A percentile compares a stretch with the other conserved stretches of the same genome.
Conservation (phyloP, 306 rosid genomes). For the Medicago ruthenica region DNA sequence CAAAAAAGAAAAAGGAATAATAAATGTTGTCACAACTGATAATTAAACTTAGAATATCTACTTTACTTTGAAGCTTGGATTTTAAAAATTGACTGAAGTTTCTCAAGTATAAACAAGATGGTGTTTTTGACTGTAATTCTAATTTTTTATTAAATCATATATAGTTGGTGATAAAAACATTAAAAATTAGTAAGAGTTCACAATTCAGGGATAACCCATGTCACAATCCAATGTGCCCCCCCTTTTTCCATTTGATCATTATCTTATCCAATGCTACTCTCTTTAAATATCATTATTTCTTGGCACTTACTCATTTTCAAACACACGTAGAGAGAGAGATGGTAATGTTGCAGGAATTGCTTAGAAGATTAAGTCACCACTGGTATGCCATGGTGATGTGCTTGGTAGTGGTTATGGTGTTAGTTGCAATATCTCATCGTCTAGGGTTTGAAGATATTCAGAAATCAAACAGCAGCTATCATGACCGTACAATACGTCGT, state of each 20-base stretch:
- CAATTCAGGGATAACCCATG: background rate
- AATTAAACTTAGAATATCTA: too few relatives aligned
- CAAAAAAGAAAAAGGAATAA: too few relatives aligned
- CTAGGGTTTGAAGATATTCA: background rate
- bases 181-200: background rate
- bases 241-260: background rate
- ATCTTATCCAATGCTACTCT: background rate
- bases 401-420: conserved; percentile 9
- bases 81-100: too few relatives aligned
- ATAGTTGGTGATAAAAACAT: background rate
- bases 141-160: background rate
- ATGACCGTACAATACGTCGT: conserved; percentile 29
- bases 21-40: too few relatives aligned
- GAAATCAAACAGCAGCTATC: conserved; percentile 1
- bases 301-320: background rate
- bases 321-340: background rate
- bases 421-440: background rate
- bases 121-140: too few relatives aligned
- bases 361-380: conserved; percentile 3
- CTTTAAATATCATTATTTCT: background rate
- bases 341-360: conserved; percentile 13
- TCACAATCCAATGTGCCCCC: background rate
- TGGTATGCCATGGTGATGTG: conserved; percentile 20
- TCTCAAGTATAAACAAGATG: too few relatives aligned
- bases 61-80: too few relatives aligned